Base-by-base conservation (phyloP, 495 filamentous ascomycete species). In the Polyplosphaeria fusca region DNA sequence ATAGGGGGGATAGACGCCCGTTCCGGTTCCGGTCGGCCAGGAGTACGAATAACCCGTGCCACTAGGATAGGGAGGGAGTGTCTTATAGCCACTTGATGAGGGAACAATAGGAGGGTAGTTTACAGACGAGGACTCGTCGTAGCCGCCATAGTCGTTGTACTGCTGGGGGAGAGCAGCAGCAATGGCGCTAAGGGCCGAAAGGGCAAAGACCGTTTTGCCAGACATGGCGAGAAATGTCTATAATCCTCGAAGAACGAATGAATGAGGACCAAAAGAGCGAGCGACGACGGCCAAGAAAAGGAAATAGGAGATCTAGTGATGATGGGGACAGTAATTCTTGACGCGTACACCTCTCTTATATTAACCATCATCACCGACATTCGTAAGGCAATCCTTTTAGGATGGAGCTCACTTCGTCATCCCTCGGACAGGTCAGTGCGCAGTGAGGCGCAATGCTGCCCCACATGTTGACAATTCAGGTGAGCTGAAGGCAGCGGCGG, bases 141-240 rank as follows among this genome's bases (percentile, higher is more conserved):
- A 35, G 7, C 30, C 30, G 30, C 14, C 7, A 35, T 35, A 35
- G 7, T 35, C 30, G 14, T 7, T 14, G 7, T 14, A 35, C n/a
- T 40, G 27, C n/a, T 28, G 25, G 5, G 52, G 52, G 47, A 55
- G 26, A 24, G 52, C 52, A 18, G 52, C 42, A 47, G 52, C 42
- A 12, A 46, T 18, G 22, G 41, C 16, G 42, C 39, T 22, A 7
- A 55, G 42, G 26, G 52, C 52, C 11, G 52, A 55, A 22, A 55
- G 42, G 14, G 28, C 52, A 22, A 55, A 18, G 16, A 47, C n/a
- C 5, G 40, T 47, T 26, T 55, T 55, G 18, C 41, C 5, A 37
- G 52, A 25, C 52, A 55, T 55, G 41, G 30, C 35, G 41, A 44
- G 26, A n/a, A 3, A 35, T 35, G 30, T 35, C 7, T 35, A 7